Evolutionary conservation across 2,329 filamentous ascomycete species (phyloP).

Genomic region (Aspergillus ochraceus): DNA sequence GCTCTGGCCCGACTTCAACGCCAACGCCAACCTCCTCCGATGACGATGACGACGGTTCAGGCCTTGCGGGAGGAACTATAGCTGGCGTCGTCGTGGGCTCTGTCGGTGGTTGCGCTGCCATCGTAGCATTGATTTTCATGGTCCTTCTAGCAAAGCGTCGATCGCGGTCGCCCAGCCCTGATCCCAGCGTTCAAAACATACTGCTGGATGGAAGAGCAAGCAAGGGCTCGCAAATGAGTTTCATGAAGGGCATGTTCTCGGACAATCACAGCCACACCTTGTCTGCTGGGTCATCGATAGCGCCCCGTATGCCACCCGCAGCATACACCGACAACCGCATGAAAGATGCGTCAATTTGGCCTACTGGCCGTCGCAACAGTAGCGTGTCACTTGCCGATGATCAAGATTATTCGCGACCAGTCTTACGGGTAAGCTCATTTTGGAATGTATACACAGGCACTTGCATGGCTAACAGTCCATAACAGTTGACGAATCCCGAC

Average conservation of each 20-base stretch:
- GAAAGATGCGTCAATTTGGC: slow-evolving; percentile 44
- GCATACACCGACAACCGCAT: slow-evolving; percentile 47
- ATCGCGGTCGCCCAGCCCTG: slow-evolving; percentile 27
- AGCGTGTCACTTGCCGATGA: slow-evolving; percentile 49
- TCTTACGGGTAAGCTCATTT: slow-evolving; percentile 39
- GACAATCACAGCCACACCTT: slow-evolving; percentile 27
- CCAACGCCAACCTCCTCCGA: slow-evolving; percentile 7
- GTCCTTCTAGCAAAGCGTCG: slow-evolving; percentile 42
- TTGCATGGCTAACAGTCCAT: slow-evolving; percentile 16
- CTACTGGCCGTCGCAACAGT: slow-evolving; percentile 43
- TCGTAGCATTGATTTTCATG: slow-evolving; percentile 40
- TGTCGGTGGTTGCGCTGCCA: slow-evolving; percentile 37
- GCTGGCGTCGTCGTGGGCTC: slow-evolving; percentile 47
- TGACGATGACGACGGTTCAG: slow-evolving; percentile 16
- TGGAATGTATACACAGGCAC: neutral
- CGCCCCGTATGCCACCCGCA: slow-evolving; percentile 20
- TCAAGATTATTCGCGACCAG: slow-evolving; percentile 49
- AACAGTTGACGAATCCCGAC: slow-evolving; percentile 37
- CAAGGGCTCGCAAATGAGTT: slow-evolving; percentile 37
- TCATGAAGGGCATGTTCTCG: slow-evolving; percentile 33
- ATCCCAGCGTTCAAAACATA: slow-evolving; percentile 31
- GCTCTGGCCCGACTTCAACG: slow-evolving; percentile 16
- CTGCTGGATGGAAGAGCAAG: slow-evolving; percentile 32
- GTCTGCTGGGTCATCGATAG: slow-evolving; percentile 23
- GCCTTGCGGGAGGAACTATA: slow-evolving; percentile 42